Base-by-base conservation (phyloP, 441 rosid species). In the Erodium moschatum region DNA sequence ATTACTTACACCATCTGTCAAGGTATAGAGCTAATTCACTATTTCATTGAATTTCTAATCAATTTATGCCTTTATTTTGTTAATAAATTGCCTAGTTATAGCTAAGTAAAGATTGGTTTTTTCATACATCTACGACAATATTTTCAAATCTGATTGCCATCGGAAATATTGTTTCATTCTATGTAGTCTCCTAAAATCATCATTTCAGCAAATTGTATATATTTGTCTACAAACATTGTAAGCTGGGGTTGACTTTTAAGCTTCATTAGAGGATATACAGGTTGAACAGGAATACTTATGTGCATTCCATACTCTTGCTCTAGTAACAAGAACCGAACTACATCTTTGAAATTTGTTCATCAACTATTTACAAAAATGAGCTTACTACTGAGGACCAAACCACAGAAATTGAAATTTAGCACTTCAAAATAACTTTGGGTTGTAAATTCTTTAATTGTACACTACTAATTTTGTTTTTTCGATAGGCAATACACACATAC, bases 1-100 rank as follows among this genome's bases (percentile, higher is more conserved):
- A 52, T 64, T 84, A 72, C 81, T 84, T 52, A 79, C 82, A 21
- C 88, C 88, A 44, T 80, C 86, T 27, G 79, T 82, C 18, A 84
- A 84, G 84, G 95, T 89, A 33, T 7, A 20, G 33, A 27, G 12
- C 7, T 33, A 33, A 9, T 65, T 46, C 64, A 46, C 11, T 65
- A 3, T 48, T 13, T 29, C 35, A n/a, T 19, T 69, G 5, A 16
- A 20, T n/a, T 66, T 44, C 13, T 42, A 6, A 7, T 40, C n/a
- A 13, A 5, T 24, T 12, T 12, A 63, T 12, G 66, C 40, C 12
- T 29, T 29, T 11, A 27, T 13, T 5, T 12, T 35, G 40, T 63
- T 29, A n/a, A 29, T 27, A 20, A 19, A 15, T 54, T 18, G 62
- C 27, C 8, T 3, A 4, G 8, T 5, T 56, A 16, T 18, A 56